phyloP scores from a whole-genome alignment of 805 yeast genomes.

The Naumovozyma baii region DNA sequence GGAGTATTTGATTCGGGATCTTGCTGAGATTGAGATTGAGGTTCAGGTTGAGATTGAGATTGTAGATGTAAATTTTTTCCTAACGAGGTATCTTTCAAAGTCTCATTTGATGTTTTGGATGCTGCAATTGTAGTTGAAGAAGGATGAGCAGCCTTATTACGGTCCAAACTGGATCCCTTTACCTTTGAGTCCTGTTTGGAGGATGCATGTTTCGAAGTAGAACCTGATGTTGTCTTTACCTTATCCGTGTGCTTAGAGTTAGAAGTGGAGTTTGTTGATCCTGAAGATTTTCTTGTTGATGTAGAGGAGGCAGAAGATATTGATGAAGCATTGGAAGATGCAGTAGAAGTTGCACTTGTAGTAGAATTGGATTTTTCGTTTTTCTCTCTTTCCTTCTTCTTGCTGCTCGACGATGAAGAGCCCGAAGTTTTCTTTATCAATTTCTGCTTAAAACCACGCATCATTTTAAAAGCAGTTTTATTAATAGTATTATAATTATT shows the following conservation, averaged over 20 bases:
- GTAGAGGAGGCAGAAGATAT: slow-evolving; percentile 2
- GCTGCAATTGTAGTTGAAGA: slow-evolving; percentile 1
- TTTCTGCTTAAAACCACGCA: slow-evolving; percentile 64
- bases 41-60: neutral
- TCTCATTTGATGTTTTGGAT: neutral
- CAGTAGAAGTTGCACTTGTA: neutral
- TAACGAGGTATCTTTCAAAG: neutral
- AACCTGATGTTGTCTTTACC: neutral
- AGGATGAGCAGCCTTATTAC: no score
- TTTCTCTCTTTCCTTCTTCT: slow-evolving; percentile 37
- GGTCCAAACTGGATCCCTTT: no score
- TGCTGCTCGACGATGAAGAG: slow-evolving; percentile 25
- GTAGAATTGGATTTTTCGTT: slow-evolving; percentile 16
- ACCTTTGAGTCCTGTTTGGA: no score
- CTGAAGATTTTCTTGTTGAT: slow-evolving; percentile 3
- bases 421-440: slow-evolving; percentile 31
- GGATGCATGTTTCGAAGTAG: no score
- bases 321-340: slow-evolving; percentile 3
- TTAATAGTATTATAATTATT: no score
- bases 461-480: slow-evolving; percentile 48
- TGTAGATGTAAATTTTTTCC: neutral
- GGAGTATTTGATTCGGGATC: neutral
- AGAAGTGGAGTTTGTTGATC: no score
- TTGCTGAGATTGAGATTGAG: neutral
- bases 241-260: no score